Evolutionary conservation across 2,329 filamentous ascomycete genomes (phyloP).

Genomic region (Colletotrichum coccodes): DNA sequence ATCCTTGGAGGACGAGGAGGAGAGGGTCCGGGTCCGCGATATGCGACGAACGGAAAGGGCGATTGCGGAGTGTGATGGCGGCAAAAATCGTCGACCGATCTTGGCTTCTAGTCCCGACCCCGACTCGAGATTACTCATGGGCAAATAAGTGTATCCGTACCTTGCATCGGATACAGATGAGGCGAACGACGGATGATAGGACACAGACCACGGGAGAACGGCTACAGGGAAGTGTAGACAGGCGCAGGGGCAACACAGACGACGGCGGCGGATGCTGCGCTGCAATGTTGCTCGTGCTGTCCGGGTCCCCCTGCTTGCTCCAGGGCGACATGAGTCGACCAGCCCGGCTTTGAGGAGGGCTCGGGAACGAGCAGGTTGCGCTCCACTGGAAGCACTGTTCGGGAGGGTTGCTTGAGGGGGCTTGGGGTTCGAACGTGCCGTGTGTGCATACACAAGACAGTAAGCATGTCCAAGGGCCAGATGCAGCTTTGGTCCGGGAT

Average conservation of each 20-base stretch:
- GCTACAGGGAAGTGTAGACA: slow-evolving; percentile 33
- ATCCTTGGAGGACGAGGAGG: background rate
- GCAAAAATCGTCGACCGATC: background rate
- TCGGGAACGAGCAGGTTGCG: slow-evolving; percentile 16
- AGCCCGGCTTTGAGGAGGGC: background rate
- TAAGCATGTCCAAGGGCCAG: slow-evolving; percentile 1
- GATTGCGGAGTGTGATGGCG: slow-evolving; percentile 21
- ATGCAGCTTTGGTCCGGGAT: background rate
- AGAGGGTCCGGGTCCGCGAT: slow-evolving; percentile 18
- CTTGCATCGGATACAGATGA: slow-evolving; percentile 31
- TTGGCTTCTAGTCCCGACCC: slow-evolving; percentile 19
- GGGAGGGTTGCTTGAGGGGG: background rate
- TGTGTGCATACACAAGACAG: slow-evolving; percentile 4
- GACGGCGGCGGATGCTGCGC: slow-evolving; percentile 23
- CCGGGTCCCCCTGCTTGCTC: slow-evolving; percentile 24
- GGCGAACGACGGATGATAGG: slow-evolving; percentile 29
- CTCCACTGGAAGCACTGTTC: slow-evolving; percentile 14
- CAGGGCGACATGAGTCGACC: slow-evolving; percentile 10
- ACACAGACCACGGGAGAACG: slow-evolving; percentile 34
- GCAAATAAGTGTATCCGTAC: slow-evolving; percentile 19
- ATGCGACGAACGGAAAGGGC: slow-evolving; percentile 18
- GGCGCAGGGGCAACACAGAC: slow-evolving; percentile 33
- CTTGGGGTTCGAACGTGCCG: slow-evolving; percentile 1
- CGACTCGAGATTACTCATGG: background rate
- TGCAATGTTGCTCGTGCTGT: slow-evolving; percentile 30